phyloP scores from a whole-genome alignment of 768 basidiomycete species.

The Hysterangium stoloniferum region DNA sequence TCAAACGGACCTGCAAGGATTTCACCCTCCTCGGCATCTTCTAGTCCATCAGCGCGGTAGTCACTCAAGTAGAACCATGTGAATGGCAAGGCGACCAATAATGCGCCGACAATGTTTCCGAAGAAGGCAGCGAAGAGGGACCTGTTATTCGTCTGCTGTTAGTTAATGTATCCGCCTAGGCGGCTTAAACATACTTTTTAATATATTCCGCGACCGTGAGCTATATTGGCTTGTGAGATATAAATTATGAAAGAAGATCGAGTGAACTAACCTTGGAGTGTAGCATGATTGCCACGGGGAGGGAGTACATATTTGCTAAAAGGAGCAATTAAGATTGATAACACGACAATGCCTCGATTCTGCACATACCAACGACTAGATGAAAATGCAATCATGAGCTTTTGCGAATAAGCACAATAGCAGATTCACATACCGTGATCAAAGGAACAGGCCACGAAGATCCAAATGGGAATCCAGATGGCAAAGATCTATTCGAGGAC shows the following conservation, averaged over 20 bases:
- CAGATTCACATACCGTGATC: constrained; percentile 50
- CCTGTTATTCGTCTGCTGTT: constrained; percentile 19
- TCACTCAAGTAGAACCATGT: constrained; percentile 57
- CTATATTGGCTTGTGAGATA: constrained; percentile 21
- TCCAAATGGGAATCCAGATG: constrained; percentile 70
- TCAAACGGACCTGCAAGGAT: constrained; percentile 8
- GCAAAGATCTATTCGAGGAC: constrained; percentile 38
- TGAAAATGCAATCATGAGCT: not conserved
- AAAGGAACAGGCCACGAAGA: constrained; percentile 63
- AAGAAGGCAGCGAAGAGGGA: constrained; percentile 59
- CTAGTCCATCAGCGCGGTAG: constrained; percentile 33
- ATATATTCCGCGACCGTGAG: constrained; percentile 52
- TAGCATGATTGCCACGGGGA: constrained; percentile 66
- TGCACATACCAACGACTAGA: constrained; percentile 36
- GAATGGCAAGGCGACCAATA: constrained; percentile 57
- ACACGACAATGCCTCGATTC: not conserved
- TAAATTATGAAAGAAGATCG: not conserved
- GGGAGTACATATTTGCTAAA: constrained; percentile 73
- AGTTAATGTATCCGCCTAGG: not conserved
- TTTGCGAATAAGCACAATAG: not conserved
- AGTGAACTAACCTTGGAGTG: constrained; percentile 45
- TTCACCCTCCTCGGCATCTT: constrained; percentile 31
- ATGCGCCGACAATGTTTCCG: constrained; percentile 61
- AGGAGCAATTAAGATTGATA: not conserved
- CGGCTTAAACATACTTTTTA: constrained; percentile 40